phyloP scores from a whole-genome alignment of 495 filamentous ascomycete genomes.

The Letharia columbiana region DNA sequence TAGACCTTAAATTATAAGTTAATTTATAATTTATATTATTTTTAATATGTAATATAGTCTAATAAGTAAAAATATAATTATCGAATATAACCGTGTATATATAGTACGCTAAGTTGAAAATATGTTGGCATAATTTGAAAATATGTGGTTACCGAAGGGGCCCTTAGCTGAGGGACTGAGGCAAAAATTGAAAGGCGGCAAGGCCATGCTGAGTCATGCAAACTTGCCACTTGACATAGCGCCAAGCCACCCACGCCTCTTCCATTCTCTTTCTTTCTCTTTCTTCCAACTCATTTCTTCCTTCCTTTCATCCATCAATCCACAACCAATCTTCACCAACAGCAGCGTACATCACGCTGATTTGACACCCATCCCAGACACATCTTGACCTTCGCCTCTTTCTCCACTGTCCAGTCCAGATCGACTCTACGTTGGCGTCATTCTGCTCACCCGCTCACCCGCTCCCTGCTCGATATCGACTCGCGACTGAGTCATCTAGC shows the following conservation, averaged over 20 bases:
- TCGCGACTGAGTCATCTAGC: conserved; percentile 4
- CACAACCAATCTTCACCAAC: neutral
- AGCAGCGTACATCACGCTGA: neutral
- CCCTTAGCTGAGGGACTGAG: no score
- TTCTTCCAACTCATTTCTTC: neutral
- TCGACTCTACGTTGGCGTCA: neutral
- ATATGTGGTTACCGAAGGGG: no score
- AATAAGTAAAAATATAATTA: no score
- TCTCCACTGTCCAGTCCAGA: neutral
- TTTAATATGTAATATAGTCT: no score
- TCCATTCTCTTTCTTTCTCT: neutral
- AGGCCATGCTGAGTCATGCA: conserved; percentile 10
- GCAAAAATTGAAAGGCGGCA: no score
- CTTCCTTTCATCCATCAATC: neutral
- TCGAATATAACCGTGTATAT: no score
- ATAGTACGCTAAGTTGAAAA: no score
- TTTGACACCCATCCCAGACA: neutral
- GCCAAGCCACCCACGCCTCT: neutral
- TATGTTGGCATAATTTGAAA: no score
- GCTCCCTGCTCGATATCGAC: neutral
- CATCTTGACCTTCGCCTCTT: neutral
- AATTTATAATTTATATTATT: no score
- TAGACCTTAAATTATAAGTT: no score
- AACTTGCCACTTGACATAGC: neutral
- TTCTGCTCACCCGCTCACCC: neutral